Evolutionary conservation across 306 rosid species (phyloP), one percentile per base, ranked within the genome.

Genomic region (Vigna mungo): DNA sequence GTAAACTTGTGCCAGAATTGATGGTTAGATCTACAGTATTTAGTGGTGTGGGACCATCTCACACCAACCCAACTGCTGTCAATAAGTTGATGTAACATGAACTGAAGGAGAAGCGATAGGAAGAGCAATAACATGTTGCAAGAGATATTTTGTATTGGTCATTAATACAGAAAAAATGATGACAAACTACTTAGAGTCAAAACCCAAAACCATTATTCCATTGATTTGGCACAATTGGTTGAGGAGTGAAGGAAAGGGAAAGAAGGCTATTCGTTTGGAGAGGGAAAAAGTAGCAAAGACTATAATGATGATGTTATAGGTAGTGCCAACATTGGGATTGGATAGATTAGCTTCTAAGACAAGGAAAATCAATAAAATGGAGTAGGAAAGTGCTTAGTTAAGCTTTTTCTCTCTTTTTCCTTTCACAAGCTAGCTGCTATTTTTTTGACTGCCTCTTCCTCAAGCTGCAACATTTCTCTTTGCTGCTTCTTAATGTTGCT

Each of bases 291-390:
- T 43, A 51, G 14, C 17, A 71, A n/a, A 23, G 53, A 17, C 39
- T 0, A 76, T 80, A 15, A 54, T 48, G 80, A 79, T 83, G 63
- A 80, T 74, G 71, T 76, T 75, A 8, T 39, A 48, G 80, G 47
- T 62, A 68, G 72, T 61, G 82, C 47, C 75, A 81, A 53, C 16
- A 59, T 68, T 68, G 27, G 67, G 13, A 43, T 27, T 4, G 12
- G 43, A 11, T 70, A 75, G 71, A 79, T 82, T 87, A 82, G 78
- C 90, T 87, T 87, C 83, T 72, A 87, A 84, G 86, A 87, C 76
- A 87, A 82, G 90, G 60, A 56, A 87, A 83, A 82, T 87, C 85
- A 79, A 61, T 51, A 73, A 74, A 65, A 72, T 76, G 20, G 62
- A 77, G 62, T 58, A 67, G 68, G 49, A 77, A 23, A 37, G 68